These are phyloP conservation scores for Coniochaeta sp. DNA, from an alignment of 2,329 filamentous ascomycete species.

Conservation along the genomic window DNA sequence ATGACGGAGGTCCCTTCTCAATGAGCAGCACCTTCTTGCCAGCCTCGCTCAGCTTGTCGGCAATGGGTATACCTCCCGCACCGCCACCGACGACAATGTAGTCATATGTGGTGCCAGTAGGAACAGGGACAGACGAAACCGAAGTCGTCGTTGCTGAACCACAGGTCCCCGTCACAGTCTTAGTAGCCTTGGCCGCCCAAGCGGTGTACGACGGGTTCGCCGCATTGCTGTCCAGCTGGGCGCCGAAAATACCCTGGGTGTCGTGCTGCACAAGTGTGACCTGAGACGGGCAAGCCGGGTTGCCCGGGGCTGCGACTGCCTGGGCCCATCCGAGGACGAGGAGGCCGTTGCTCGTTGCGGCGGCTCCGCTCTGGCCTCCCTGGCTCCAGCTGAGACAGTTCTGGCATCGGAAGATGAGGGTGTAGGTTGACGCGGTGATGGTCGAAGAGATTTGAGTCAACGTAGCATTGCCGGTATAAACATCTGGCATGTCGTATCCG, in stretches of 20 bases:
- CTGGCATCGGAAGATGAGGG: slow-evolving; percentile 51
- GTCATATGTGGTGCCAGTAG: slow-evolving; percentile 40
- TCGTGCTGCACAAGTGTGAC: slow-evolving; percentile 23
- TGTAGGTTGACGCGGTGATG: slow-evolving; percentile 48
- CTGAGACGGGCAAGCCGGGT: slow-evolving; percentile 22
- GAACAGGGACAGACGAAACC: slow-evolving; percentile 22
- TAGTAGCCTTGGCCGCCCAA: slow-evolving; percentile 23
- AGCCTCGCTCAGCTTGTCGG: slow-evolving; percentile 51
- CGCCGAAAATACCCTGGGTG: slow-evolving; percentile 22
- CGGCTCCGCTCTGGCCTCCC: slow-evolving; percentile 29
- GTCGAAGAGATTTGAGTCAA: slow-evolving; percentile 46
- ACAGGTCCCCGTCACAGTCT: slow-evolving; percentile 18
- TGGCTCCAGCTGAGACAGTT: slow-evolving; percentile 41
- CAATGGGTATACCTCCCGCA: slow-evolving; percentile 50
- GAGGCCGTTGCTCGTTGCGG: slow-evolving; percentile 16
- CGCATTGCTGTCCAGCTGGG: slow-evolving; percentile 15
- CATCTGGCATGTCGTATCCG: slow-evolving; percentile 44
- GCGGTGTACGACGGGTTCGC: slow-evolving; percentile 21
- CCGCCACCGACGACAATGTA: slow-evolving; percentile 55
- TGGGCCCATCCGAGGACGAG: slow-evolving; percentile 43
- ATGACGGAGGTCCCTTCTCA: slow-evolving; percentile 46
- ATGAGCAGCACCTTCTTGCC: slow-evolving; percentile 53
- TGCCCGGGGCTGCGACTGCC: slow-evolving; percentile 27
- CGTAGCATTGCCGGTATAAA: slow-evolving; percentile 50
- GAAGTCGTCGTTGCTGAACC: slow-evolving; percentile 15